These are phyloP conservation scores for Phyllachora maydis DNA, from an alignment of 2,329 filamentous ascomycete genomes.

Conservation along the genomic window DNA sequence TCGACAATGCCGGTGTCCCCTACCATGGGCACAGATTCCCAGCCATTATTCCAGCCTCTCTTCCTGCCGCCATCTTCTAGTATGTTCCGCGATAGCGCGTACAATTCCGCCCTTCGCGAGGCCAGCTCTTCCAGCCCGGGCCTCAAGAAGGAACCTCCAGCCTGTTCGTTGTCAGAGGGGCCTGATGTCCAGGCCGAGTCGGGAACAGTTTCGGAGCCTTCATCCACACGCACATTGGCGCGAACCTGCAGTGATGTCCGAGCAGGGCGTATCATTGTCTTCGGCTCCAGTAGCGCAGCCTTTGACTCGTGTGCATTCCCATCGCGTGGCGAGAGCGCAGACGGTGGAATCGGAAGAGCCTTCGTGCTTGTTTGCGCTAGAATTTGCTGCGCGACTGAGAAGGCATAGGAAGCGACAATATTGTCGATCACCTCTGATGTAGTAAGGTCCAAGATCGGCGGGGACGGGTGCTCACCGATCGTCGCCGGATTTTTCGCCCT, in stretches of 20 bases:
- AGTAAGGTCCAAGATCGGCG: slow-evolving; percentile 12
- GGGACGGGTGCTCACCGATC: slow-evolving; percentile 4
- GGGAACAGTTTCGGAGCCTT: slow-evolving; percentile 32
- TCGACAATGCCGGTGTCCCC: slow-evolving; percentile 19
- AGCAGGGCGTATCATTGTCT: slow-evolving; percentile 50
- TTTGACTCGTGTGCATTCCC: slow-evolving; percentile 41
- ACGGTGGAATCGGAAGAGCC: slow-evolving; percentile 43
- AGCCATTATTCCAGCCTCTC: slow-evolving; percentile 58
- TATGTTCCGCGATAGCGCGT: slow-evolving; percentile 59
- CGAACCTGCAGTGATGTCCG: slow-evolving; percentile 37
- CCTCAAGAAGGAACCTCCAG: slow-evolving; percentile 30
- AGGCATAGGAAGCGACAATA: slow-evolving; percentile 58
- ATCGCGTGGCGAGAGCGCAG: slow-evolving; percentile 23
- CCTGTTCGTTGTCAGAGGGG: slow-evolving; percentile 16
- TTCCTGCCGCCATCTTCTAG: slow-evolving; percentile 54
- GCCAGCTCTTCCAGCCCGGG: slow-evolving; percentile 63
- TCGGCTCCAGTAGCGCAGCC: slow-evolving; percentile 41
- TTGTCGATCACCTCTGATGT: slow-evolving; percentile 44
- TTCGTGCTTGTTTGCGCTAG: slow-evolving; percentile 55
- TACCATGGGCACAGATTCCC: slow-evolving; percentile 37
- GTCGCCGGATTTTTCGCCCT: slow-evolving; percentile 17
- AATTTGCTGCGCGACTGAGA: slow-evolving; percentile 56
- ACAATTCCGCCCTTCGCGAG: slow-evolving; percentile 63
- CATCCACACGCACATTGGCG: slow-evolving; percentile 11
- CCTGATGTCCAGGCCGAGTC: slow-evolving; percentile 19